phyloP scores from a whole-genome alignment of 306 rosid species.

The Myrica gale region DNA sequence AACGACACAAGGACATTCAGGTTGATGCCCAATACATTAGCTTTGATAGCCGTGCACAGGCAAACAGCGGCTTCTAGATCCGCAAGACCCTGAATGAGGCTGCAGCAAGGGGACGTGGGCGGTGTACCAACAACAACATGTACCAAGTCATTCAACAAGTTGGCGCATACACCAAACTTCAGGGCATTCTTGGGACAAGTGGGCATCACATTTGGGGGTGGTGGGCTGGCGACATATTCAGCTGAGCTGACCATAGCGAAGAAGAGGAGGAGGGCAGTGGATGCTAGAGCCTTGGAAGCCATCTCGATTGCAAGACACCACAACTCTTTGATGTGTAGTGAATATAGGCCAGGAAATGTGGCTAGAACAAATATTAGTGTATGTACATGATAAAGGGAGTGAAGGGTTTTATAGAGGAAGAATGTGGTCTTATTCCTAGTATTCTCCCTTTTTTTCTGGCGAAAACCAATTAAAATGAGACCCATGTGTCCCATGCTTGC shows the following conservation, averaged over 20 bases:
- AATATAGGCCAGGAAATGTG: background rate
- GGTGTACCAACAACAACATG: constrained; percentile 61
- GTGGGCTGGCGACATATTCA: constrained; percentile 53
- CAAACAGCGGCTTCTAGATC: constrained; percentile 86
- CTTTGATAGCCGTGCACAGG: constrained; percentile 83
- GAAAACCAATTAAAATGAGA: constrained; percentile 25
- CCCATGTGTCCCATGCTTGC: constrained; percentile 28
- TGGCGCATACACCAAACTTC: constrained; percentile 72
- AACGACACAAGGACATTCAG: constrained; percentile 56
- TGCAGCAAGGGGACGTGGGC: constrained; percentile 65
- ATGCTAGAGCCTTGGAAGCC: constrained; percentile 53
- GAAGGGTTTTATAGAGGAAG: constrained; percentile 47
- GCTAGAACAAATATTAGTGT: constrained; percentile 14
- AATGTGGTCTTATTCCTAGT: background rate
- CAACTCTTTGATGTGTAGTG: background rate
- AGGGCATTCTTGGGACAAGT: constrained; percentile 59
- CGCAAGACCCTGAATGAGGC: constrained; percentile 49
- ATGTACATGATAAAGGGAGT: background rate
- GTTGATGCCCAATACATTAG: constrained; percentile 59
- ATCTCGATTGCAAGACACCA: background rate
- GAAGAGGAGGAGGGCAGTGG: constrained; percentile 52
- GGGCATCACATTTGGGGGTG: constrained; percentile 41
- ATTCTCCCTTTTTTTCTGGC: background rate
- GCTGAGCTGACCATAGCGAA: constrained; percentile 63
- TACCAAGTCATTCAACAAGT: constrained; percentile 58